Evolutionary conservation across 1,284 basidiomycete genomes (phyloP).

Genomic region (Trametes polyzona): DNA sequence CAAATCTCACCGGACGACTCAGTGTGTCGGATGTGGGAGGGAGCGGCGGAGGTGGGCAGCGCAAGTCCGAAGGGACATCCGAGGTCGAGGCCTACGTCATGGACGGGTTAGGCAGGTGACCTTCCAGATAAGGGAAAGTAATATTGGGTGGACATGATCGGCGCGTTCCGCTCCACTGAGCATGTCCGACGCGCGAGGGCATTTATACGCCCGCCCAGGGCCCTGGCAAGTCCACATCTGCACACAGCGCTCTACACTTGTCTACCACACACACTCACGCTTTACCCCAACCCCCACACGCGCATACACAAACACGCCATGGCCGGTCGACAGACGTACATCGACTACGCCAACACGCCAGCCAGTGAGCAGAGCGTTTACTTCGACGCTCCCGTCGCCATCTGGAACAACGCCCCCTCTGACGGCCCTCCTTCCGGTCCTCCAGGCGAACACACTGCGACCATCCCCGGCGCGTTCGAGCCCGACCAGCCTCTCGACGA

Average conservation of each 20-base stretch:
- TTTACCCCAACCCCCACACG: not conserved
- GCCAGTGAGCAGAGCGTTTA: slow-evolving; percentile 42
- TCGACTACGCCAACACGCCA: slow-evolving; percentile 32
- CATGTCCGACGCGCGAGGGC: slow-evolving; percentile 3
- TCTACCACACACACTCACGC: not conserved
- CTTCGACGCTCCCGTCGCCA: slow-evolving; percentile 44
- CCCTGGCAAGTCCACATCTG: not conserved
- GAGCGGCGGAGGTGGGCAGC: not conserved
- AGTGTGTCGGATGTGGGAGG: not conserved
- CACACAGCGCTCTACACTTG: not conserved
- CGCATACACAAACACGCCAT: not conserved
- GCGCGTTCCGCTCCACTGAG: slow-evolving; percentile 21
- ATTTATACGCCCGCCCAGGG: slow-evolving; percentile 8
- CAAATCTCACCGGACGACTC: not conserved
- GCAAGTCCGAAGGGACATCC: not conserved
- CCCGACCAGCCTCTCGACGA: not conserved
- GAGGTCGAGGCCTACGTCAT: slow-evolving; percentile 14
- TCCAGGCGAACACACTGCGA: slow-evolving; percentile 12
- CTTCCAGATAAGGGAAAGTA: slow-evolving; percentile 12
- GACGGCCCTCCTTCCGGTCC: not conserved
- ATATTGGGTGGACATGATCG: slow-evolving; percentile 2
- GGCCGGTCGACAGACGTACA: slow-evolving; percentile 10
- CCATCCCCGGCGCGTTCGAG: slow-evolving; percentile 15
- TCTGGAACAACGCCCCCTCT: slow-evolving; percentile 9
- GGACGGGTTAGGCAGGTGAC: slow-evolving; percentile 17